Evolutionary conservation across 495 filamentous ascomycete genomes (phyloP), one percentile per base, ranked within the genome.

Genomic region (Lasiosphaeria hispida): DNA sequence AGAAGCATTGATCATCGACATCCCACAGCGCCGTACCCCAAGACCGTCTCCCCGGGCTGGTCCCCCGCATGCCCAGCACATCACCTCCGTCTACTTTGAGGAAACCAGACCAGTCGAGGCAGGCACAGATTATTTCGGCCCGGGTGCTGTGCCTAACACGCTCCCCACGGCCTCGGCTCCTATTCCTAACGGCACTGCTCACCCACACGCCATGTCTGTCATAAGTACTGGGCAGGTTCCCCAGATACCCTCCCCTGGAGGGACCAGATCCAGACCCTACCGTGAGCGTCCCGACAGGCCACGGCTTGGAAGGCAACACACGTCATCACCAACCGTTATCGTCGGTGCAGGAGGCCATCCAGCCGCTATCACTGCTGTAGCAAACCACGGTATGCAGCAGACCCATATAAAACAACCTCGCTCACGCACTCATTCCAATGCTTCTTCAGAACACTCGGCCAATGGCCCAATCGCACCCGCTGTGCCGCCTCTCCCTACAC

Each of bases 1-100:
- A 37, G 95, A 98, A 69, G 95, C 94, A 5, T 75, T 98, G 53
- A 65, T 97, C 53, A 96, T 98, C 63, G 91, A 97, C 63, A 85
- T 95, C 11, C 92, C 92, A 4, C 60, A 68, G 35, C 85, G 89
- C 43, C 84, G 88, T 53, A 97, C 93, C 5, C 94, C 94, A 2
- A 89, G 87, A 58, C 85, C 90, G 14, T 96, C 91, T 14, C 90
- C 90, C 9, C 77, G 86, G 39, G 55, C 63, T 1, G 68, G 72
- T 10, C 72, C 75, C 13, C 81, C 78, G 38, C 79, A 77, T 52
- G 69, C 71, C n/a, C 72, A 69, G 49, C 72, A 63, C 52, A 40
- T 69, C 48, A 73, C 77, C 43, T 63, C 73, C 10, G 67, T 75
- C n/a, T 85, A 82, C 53, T 84, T 85, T 39, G 87, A 92, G 40